These are phyloP conservation scores for Carex cristatella DNA, from an alignment of 176 grass and related monocot species.

Conservation along the genomic window DNA sequence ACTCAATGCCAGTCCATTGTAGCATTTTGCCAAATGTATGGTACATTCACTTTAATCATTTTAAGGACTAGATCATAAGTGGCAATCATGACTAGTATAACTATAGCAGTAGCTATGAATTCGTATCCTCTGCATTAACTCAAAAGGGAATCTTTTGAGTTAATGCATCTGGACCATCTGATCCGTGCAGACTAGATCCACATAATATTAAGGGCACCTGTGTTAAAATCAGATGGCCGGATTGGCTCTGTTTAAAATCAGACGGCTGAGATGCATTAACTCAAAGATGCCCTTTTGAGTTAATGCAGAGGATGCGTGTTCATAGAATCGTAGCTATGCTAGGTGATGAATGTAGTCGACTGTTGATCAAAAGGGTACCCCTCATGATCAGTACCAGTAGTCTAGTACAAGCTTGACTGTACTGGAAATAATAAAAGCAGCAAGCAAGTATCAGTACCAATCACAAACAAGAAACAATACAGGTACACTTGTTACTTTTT, in stretches of 20 bases:
- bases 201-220: no score
- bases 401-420: neutral
- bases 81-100: neutral
- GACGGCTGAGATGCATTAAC: no score
- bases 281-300: no score
- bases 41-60: neutral
- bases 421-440: slow-evolving; percentile 5
- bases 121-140: no score
- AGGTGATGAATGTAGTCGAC: neutral
- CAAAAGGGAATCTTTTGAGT: no score
- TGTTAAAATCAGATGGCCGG: no score
- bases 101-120: neutral
- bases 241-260: no score
- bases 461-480: slow-evolving; percentile 7
- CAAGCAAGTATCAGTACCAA: neutral
- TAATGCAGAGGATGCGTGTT: no score
- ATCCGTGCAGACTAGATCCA: no score
- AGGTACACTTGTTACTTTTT: neutral
- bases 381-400: neutral
- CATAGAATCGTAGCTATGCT: neutral
- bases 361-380: neutral
- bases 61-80: neutral
- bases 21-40: neutral
- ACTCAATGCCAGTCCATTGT: neutral
- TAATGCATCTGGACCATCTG: no score